Evolutionary conservation across 495 filamentous ascomycete genomes (phyloP).

Genomic region (Pseudoneurospora amorphoporcata): DNA sequence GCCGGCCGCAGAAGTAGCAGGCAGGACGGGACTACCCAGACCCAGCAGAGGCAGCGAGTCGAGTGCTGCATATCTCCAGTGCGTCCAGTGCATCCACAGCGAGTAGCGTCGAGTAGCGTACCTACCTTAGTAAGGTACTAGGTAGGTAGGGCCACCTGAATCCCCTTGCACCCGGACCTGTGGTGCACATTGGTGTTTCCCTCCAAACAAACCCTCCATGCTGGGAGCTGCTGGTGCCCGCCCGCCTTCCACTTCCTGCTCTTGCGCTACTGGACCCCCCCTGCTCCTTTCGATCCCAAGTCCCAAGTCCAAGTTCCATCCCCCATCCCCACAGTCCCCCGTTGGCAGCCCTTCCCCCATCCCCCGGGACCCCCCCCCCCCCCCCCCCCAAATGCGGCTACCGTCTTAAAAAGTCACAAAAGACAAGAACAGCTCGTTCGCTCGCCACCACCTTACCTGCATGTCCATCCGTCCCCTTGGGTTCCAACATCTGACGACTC

Average conservation of each 20-base stretch:
- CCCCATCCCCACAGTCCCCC: neutral
- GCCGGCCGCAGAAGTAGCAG: neutral
- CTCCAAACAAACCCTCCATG: neutral
- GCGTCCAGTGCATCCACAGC: no score
- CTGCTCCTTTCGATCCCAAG: neutral
- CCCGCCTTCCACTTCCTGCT: neutral
- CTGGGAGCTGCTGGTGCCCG: neutral
- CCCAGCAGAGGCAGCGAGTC: neutral
- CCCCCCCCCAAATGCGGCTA: constrained; percentile 1
- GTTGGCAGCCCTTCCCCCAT: neutral
- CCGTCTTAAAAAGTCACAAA: constrained; percentile 5
- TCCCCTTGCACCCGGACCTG: neutral
- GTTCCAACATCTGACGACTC: neutral
- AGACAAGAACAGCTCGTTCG: constrained; percentile 1
- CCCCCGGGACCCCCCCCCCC: neutral
- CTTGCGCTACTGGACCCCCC: neutral
- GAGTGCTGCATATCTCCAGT: neutral
- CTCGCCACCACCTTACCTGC: constrained; percentile 1
- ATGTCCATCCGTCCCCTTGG: neutral
- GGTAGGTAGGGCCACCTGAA: neutral
- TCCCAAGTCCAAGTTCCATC: neutral
- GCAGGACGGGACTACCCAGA: neutral
- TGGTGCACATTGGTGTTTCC: neutral
- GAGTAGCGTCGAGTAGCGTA: neutral
- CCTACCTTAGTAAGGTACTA: no score